Base-by-base conservation (phyloP, 2,329 filamentous ascomycete species). In the Neofusicoccum sp. region DNA sequence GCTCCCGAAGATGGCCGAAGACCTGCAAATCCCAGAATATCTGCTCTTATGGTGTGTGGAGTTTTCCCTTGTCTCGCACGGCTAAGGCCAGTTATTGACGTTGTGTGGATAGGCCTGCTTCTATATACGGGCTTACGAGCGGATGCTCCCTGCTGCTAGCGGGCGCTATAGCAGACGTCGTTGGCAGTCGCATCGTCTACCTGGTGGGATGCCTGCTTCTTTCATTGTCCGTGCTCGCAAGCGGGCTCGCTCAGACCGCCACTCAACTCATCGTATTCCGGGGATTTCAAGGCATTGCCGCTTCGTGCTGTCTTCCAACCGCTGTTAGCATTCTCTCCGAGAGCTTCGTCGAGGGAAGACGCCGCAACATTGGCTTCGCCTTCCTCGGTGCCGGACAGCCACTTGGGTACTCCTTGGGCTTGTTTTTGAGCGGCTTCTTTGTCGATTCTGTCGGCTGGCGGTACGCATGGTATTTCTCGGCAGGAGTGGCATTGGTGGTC, bases 321-420 rank as follows among this genome's bases (percentile, higher is more conserved):
- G 79, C 81, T 0, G 79, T 85, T 0, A 77, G 76, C 50, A 78
- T 85, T 52, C 79, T 85, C 63, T 81, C 81, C 0, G 76, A 73
- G 37, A 78, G 77, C 1, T 78, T 83, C 33, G 78, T 80, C 1
- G 69, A 74, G n/a, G 83, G 82, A 1, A 78, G 77, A 65, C 69
- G 74, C 29, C 75, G 83, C 3, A 85, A 86, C 65, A 72, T 84
- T 8, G 83, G 78, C 0, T 85, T 85, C 66, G 79, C 82, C 0
- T 78, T 76, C 9, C 73, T 85, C 67, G 83, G 84, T 2, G 76
- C 78, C 9, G 79, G 79, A 1, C 81, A 84, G 63, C 81, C 83
- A 0, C 66, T 85, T 8, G 84, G 84, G 0, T 85, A 83, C 62
- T 78, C 76, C 0, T 64, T 85, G 0, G 84, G 84, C 0, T 74